Evolutionary conservation across 306 rosid genomes (phyloP).

Genomic region (Vigna unguiculata): DNA sequence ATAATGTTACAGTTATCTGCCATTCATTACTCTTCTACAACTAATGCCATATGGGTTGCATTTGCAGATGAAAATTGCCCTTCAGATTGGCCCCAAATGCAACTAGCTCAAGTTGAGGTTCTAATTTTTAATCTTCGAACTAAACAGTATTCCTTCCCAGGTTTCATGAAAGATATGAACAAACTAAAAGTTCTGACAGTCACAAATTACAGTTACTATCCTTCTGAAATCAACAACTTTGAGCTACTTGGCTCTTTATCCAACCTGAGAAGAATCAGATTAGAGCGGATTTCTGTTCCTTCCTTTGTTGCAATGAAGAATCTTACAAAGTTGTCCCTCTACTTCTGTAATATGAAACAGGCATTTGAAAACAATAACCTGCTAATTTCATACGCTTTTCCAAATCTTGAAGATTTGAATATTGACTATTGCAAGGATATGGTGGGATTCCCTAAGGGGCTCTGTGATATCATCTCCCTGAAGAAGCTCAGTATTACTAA

Average conservation of each 20-base stretch:
- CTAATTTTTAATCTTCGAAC: slow-evolving; percentile 59
- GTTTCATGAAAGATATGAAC: slow-evolving; percentile 48
- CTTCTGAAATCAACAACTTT: slow-evolving; percentile 47
- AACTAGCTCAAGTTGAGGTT: slow-evolving; percentile 54
- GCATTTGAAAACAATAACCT: slow-evolving; percentile 50
- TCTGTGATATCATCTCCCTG: slow-evolving; percentile 50
- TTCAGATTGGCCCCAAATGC: slow-evolving; percentile 44
- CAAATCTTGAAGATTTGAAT: slow-evolving; percentile 58
- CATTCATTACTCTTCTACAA: background rate
- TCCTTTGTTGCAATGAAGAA: slow-evolving; percentile 47
- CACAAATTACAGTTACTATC: slow-evolving; percentile 52
- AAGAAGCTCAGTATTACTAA: slow-evolving; percentile 65
- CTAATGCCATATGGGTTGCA: slow-evolving; percentile 12
- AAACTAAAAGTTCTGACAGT: slow-evolving; percentile 57
- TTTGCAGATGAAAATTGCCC: slow-evolving; percentile 64
- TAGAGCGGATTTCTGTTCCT: slow-evolving; percentile 63
- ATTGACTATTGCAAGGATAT: slow-evolving; percentile 65
- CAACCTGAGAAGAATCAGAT: slow-evolving; percentile 56
- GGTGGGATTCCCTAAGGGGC: slow-evolving; percentile 50
- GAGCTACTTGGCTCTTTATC: slow-evolving; percentile 46
- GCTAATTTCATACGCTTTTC: slow-evolving; percentile 49
- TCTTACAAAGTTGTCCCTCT: slow-evolving; percentile 60
- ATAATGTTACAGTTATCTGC: background rate
- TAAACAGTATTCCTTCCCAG: slow-evolving; percentile 48
- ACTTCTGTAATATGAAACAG: slow-evolving; percentile 56